These are phyloP conservation scores for Lepiota brunneoincarnata DNA, from an alignment of 768 basidiomycete species.

Conservation along the genomic window DNA sequence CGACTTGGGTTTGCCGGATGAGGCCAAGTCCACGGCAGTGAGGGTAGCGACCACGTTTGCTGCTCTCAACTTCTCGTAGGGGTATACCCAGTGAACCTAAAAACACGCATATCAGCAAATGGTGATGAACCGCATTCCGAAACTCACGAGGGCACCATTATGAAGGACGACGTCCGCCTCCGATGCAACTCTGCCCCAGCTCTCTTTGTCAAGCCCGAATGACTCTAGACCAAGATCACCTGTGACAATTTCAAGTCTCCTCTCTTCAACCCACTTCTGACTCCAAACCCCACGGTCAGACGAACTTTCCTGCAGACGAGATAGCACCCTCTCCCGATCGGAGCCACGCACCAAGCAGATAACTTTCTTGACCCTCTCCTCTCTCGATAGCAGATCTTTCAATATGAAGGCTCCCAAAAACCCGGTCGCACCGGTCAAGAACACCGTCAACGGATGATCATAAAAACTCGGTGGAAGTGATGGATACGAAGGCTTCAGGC, in stretches of 20 bases:
- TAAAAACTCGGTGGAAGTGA: constrained; percentile 57
- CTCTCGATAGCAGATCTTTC: constrained; percentile 61
- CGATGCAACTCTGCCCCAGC: constrained; percentile 64
- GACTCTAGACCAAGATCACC: constrained; percentile 78
- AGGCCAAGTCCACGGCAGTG: constrained; percentile 77
- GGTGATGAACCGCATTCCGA: neutral
- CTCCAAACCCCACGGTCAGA: constrained; percentile 86
- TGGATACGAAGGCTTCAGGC: constrained; percentile 60
- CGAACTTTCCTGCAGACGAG: constrained; percentile 68
- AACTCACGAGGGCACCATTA: constrained; percentile 93
- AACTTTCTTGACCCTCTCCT: constrained; percentile 72
- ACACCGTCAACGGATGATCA: constrained; percentile 63
- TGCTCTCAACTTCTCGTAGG: constrained; percentile 88
- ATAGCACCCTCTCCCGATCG: constrained; percentile 56
- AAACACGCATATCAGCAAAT: neutral
- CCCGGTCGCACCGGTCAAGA: constrained; percentile 96
- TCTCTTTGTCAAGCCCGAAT: constrained; percentile 66
- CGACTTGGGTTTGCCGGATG: constrained; percentile 68
- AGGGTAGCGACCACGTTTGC: constrained; percentile 94
- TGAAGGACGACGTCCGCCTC: constrained; percentile 87
- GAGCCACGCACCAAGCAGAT: constrained; percentile 88
- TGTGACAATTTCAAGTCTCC: constrained; percentile 71
- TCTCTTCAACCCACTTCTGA: constrained; percentile 70
- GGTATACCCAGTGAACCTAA: constrained; percentile 98
- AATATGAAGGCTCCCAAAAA: constrained; percentile 95